Evolutionary conservation across 2,329 filamentous ascomycete genomes (phyloP).

Genomic region (Aureobasidium lini): DNA sequence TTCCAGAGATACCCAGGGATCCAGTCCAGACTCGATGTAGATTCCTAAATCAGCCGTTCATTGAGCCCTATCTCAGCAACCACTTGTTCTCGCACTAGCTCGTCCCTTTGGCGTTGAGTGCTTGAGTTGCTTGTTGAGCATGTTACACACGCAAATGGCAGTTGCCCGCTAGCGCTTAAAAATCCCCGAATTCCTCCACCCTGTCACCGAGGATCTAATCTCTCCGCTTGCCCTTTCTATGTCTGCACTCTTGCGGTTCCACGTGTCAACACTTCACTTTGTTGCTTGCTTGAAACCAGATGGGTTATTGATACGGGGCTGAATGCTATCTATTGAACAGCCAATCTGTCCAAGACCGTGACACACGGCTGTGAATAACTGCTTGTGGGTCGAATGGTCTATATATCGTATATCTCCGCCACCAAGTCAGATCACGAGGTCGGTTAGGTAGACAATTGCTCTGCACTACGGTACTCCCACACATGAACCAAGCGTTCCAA

Average conservation of each 20-base stretch:
- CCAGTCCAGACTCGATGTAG: not conserved
- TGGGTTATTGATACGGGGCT: not conserved
- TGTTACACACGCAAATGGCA: not conserved
- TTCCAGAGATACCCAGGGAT: not conserved
- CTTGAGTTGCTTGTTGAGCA: not conserved
- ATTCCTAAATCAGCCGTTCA: not conserved
- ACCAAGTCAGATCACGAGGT: constrained; percentile 23
- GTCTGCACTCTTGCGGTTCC: too few relatives aligned
- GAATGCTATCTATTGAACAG: not conserved
- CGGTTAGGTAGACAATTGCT: constrained; percentile 26
- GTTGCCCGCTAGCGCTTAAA: not conserved
- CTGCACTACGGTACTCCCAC: constrained; percentile 26
- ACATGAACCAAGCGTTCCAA: constrained; percentile 31
- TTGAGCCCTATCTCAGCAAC: not conserved
- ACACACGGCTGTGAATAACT: not conserved
- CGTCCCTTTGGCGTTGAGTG: not conserved
- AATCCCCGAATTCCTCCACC: not conserved
- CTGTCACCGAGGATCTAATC: not conserved
- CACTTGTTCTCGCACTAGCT: not conserved
- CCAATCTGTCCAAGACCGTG: not conserved
- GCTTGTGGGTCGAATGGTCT: constrained; percentile 17
- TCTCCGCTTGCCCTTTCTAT: not conserved
- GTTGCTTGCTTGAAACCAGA: too few relatives aligned
- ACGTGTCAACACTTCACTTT: too few relatives aligned
- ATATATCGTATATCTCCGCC: constrained; percentile 17